Conservation (phyloP, 805 yeast species). For the Ogataea henricii region DNA sequence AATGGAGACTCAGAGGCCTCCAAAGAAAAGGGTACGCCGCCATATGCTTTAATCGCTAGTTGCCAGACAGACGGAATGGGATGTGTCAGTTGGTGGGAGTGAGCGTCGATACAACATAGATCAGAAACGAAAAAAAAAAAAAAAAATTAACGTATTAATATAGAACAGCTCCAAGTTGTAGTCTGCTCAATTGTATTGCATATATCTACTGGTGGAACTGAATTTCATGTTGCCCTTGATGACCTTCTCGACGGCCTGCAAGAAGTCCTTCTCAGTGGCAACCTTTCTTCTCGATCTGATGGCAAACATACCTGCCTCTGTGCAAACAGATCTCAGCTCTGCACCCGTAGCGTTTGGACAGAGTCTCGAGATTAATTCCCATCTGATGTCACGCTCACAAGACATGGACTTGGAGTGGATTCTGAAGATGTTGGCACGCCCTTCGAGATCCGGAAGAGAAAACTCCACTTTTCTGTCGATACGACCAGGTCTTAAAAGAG, state of each 20-base stretch:
- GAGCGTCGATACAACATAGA: not conserved
- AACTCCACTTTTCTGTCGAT: conserved; percentile 98
- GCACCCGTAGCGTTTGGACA: conserved; percentile 99
- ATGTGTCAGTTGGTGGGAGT: conserved; percentile 93
- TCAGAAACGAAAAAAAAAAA: too few species aligned
- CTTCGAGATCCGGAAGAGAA: conserved; percentile 94
- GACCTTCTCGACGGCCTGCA: conserved; percentile 97
- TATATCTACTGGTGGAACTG: conserved; percentile 94
- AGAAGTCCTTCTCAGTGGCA: conserved; percentile 96
- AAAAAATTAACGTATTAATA: not conserved
- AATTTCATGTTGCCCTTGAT: conserved; percentile 98
- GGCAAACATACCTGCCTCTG: conserved; percentile 99
- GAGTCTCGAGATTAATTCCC: conserved; percentile 96
- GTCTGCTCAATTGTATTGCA: conserved; percentile 82
- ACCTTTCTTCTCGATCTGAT: conserved; percentile 97
- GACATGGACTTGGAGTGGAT: conserved; percentile 98
- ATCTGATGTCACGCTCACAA: conserved; percentile 94
- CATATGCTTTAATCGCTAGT: conserved; percentile 83
- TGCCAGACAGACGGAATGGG: conserved; percentile 98
- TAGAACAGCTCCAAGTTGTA: not conserved
- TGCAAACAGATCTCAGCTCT: conserved; percentile 95
- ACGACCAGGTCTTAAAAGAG: conserved; percentile 96
- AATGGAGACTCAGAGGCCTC: conserved; percentile 26
- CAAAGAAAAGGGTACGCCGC: conserved; percentile 54
- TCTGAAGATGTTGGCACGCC: conserved; percentile 95